Evolutionary conservation across 2,329 filamentous ascomycete genomes (phyloP).

Genomic region (Pseudogymnoascus sp.): DNA sequence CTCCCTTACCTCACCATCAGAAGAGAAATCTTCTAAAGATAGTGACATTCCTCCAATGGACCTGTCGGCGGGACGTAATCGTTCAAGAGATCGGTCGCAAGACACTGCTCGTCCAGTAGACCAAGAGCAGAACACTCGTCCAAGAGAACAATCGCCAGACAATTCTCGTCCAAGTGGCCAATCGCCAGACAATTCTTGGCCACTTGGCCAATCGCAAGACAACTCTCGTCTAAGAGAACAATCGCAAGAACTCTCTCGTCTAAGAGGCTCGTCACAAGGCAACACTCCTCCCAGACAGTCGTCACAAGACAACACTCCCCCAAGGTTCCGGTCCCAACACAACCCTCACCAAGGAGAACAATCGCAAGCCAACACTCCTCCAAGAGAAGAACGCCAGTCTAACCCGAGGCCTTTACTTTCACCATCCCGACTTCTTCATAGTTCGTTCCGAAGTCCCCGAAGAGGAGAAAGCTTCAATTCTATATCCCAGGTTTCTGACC

Average conservation of each 20-base stretch:
- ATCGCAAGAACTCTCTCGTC: not conserved
- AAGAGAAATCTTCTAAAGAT: not conserved
- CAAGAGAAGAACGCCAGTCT: not conserved
- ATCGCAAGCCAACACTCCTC: not conserved
- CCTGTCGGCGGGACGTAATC: not conserved
- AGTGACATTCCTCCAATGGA: not conserved
- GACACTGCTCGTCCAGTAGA: not conserved
- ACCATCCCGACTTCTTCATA: not conserved
- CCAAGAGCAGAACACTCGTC: not conserved
- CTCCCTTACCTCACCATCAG: too few species aligned
- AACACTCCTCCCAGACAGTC: not conserved
- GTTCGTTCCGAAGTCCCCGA: not conserved
- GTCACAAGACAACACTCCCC: not conserved
- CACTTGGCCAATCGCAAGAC: not conserved
- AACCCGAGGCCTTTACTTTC: not conserved
- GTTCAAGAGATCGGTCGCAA: not conserved
- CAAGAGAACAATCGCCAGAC: not conserved
- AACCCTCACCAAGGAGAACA: not conserved
- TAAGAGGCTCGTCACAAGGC: not conserved
- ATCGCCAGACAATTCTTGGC: not conserved
- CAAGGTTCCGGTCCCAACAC: not conserved
- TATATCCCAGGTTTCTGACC: not conserved
- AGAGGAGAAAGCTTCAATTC: not conserved
- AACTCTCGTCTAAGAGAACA: not conserved
- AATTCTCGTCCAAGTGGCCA: not conserved